Percentiles rank a stretch among this genome's conserved stretches.
These are phyloP conservation scores for Aspergillus sp. DNA, from an alignment of 2,329 filamentous ascomycete genomes.

Conservation along the genomic window DNA sequence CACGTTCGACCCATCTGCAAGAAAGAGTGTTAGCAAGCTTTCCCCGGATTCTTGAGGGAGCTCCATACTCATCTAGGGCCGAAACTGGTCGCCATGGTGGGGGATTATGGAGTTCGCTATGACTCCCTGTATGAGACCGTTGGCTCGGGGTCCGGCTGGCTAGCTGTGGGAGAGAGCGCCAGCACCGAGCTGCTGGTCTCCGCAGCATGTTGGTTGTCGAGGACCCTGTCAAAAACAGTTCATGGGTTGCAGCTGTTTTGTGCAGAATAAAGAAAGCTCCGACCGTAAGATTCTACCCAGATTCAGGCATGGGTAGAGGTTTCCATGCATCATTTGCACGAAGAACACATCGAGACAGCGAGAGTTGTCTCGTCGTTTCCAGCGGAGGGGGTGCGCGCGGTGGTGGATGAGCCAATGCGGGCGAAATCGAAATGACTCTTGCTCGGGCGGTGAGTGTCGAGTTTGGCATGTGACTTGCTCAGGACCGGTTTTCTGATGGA, in stretches of 20 bases:
- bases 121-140: slow-evolving; percentile 26
- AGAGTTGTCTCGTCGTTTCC: slow-evolving; percentile 2
- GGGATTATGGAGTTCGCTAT: slow-evolving; percentile 27
- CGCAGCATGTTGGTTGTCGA: slow-evolving; percentile 35
- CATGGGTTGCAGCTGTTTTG: slow-evolving; percentile 9
- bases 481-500: neutral
- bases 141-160: slow-evolving; percentile 14
- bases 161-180: slow-evolving; percentile 23
- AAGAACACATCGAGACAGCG: neutral
- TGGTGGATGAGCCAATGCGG: neutral
- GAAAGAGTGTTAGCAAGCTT: neutral
- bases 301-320: slow-evolving; percentile 6
- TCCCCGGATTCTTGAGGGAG: slow-evolving; percentile 8
- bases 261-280: slow-evolving; percentile 1
- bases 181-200: slow-evolving; percentile 33
- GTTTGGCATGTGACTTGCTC: slow-evolving; percentile 12
- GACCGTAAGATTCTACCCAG: slow-evolving; percentile 10
- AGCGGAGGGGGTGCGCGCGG: slow-evolving; percentile 3
- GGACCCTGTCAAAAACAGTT: slow-evolving; percentile 18
- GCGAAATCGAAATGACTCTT: neutral
- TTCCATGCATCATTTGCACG: slow-evolving; percentile 18
- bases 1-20: slow-evolving; percentile 82
- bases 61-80: slow-evolving; percentile 57
- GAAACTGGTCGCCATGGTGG: slow-evolving; percentile 59
- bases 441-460: slow-evolving; percentile 12